Evolutionary conservation across 768 basidiomycete genomes (phyloP).

Genomic region (Lentinula sp.): DNA sequence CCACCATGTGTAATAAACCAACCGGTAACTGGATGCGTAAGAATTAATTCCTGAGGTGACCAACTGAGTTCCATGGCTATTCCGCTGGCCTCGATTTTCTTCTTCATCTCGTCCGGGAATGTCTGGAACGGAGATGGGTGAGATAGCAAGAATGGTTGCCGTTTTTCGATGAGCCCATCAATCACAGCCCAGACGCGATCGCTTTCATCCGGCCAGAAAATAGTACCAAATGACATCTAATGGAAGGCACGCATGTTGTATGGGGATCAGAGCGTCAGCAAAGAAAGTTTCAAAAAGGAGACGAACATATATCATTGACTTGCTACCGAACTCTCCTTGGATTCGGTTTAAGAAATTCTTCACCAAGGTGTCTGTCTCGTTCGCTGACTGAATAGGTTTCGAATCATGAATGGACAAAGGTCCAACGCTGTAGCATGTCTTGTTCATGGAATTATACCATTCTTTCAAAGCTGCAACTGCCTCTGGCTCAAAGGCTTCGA

Average conservation of each 20-base stretch:
- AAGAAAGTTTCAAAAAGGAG: not conserved
- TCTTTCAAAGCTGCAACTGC: slow-evolving; percentile 9
- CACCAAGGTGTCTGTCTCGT: slow-evolving; percentile 11
- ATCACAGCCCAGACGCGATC: slow-evolving; percentile 4
- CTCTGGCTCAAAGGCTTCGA: slow-evolving; percentile 11
- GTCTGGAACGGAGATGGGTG: not conserved
- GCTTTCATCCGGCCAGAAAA: not conserved
- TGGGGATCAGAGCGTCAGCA: not conserved
- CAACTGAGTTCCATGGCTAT: not conserved
- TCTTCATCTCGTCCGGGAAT: not conserved
- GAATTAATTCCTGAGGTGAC: not conserved
- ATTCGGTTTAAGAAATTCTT: slow-evolving; percentile 12
- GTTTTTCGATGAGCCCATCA: slow-evolving; percentile 1
- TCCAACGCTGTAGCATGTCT: slow-evolving; percentile 13
- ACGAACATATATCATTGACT: slow-evolving; percentile 7
- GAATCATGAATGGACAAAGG: slow-evolving; percentile 8
- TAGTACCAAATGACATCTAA: slow-evolving; percentile 2
- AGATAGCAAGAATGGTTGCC: not conserved
- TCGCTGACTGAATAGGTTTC: not conserved
- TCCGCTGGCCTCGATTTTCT: not conserved
- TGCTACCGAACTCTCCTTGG: slow-evolving; percentile 1
- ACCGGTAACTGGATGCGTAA: slow-evolving; percentile 1
- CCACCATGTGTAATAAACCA: slow-evolving; percentile 6
- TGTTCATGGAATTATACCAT: slow-evolving; percentile 10
- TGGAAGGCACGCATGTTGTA: not conserved